Evolutionary conservation across 345 rosid species (phyloP).

Genomic region (Geranium brycei): DNA sequence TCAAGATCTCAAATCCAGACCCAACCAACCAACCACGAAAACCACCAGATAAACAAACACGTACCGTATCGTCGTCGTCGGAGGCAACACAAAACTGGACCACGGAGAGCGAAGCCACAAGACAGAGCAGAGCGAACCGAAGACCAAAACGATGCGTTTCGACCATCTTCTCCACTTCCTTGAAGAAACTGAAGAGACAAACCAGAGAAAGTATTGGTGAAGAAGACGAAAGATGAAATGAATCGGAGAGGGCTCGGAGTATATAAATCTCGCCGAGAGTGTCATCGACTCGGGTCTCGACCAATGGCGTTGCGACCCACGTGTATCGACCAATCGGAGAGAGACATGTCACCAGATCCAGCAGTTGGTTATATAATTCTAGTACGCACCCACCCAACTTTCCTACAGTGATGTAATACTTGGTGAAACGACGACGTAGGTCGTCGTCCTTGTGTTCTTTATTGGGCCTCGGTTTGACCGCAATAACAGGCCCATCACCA

Average conservation of each 20-base stretch:
- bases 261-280: slow-evolving; percentile 15
- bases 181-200: slow-evolving; percentile 3
- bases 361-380: neutral
- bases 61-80: slow-evolving; percentile 24
- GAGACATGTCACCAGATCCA: slow-evolving; percentile 17
- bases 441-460: too few relatives aligned
- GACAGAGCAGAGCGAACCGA: slow-evolving; percentile 17
- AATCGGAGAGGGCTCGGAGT: neutral
- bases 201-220: neutral
- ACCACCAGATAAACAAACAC: too few relatives aligned
- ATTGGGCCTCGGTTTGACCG: too few relatives aligned
- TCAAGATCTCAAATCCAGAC: too few relatives aligned
- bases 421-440: too few relatives aligned
- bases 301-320: slow-evolving; percentile 28
- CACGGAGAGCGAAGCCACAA: slow-evolving; percentile 34
- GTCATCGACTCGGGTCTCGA: slow-evolving; percentile 14
- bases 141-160: slow-evolving; percentile 22
- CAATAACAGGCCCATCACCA: too few relatives aligned
- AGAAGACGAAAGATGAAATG: neutral
- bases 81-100: slow-evolving; percentile 33
- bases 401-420: too few relatives aligned
- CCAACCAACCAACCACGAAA: too few relatives aligned
- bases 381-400: too few relatives aligned
- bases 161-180: slow-evolving; percentile 14
- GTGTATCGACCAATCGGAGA: slow-evolving; percentile 6